Conservation (phyloP, 768 basidiomycete genomes). For the Sporobolomyces pararoseus region DNA sequence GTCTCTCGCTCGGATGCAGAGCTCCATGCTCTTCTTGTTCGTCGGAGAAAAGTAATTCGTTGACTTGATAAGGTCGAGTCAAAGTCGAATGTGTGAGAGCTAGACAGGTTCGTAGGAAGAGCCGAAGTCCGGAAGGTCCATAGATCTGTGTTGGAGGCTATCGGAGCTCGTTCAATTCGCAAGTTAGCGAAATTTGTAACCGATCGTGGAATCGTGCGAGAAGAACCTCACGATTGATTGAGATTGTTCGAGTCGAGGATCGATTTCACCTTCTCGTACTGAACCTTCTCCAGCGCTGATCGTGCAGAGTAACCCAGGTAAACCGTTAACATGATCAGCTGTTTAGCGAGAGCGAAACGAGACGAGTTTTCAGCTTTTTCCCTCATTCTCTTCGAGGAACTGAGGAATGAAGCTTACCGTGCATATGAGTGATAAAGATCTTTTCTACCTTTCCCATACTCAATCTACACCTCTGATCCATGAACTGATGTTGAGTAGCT, state of each 20-base stretch:
- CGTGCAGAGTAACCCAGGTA: conserved; percentile 29
- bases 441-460: conserved; percentile 65
- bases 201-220: background rate
- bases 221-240: background rate
- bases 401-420: conserved; percentile 71
- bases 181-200: background rate
- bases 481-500: conserved; percentile 43
- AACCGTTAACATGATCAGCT: conserved; percentile 40
- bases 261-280: conserved; percentile 2
- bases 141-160: conserved; percentile 66
- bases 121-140: conserved; percentile 72
- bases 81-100: conserved; percentile 64
- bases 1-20: conserved; percentile 63
- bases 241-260: conserved; percentile 23
- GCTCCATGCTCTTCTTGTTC: conserved; percentile 54
- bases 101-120: conserved; percentile 67
- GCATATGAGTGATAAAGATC: conserved; percentile 82
- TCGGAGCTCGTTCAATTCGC: background rate
- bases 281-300: conserved; percentile 36
- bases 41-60: conserved; percentile 65
- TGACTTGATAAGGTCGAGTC: conserved; percentile 65
- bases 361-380: background rate
- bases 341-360: no score
- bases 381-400: conserved; percentile 56
- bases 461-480: conserved; percentile 44